These are phyloP conservation scores for Coniochaeta sp. DNA, from an alignment of 2,329 filamentous ascomycete genomes.

Conservation along the genomic window DNA sequence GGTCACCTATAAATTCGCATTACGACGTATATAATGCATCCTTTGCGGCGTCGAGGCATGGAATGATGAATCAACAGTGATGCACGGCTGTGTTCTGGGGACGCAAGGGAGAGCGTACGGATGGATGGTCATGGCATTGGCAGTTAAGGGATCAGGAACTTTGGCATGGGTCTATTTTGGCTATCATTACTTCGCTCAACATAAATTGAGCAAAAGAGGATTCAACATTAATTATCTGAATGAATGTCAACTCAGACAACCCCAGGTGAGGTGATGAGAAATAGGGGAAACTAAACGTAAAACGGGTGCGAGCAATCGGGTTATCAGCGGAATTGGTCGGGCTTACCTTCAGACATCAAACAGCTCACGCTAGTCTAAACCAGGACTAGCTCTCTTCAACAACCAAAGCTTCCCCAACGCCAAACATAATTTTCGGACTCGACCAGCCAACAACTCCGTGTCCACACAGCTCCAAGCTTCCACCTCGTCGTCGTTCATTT, in stretches of 20 bases:
- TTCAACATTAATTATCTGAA: neutral
- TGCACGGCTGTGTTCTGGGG: neutral
- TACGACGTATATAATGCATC: neutral
- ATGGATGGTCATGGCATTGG: neutral
- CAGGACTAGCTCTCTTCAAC: constrained; percentile 11
- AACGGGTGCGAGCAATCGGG: too few relatives aligned
- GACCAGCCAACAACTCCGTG: neutral
- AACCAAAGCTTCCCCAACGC: constrained; percentile 19
- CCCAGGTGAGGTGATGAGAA: neutral
- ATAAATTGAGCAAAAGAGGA: neutral
- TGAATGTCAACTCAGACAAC: neutral
- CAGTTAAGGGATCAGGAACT: neutral
- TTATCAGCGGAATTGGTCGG: neutral
- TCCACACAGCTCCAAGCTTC: constrained; percentile 3
- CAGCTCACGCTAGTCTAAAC: constrained; percentile 1
- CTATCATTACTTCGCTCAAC: neutral
- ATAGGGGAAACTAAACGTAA: too few relatives aligned
- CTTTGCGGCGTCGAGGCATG: neutral
- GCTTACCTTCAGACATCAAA: neutral
- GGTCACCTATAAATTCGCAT: neutral
- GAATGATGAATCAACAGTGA: neutral
- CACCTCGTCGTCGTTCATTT: neutral
- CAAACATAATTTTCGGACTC: constrained; percentile 15
- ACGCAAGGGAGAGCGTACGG: neutral
- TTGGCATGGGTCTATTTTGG: neutral